phyloP scores from a whole-genome alignment of 2,329 filamentous ascomycete genomes.

The Epicoccum nigrum region DNA sequence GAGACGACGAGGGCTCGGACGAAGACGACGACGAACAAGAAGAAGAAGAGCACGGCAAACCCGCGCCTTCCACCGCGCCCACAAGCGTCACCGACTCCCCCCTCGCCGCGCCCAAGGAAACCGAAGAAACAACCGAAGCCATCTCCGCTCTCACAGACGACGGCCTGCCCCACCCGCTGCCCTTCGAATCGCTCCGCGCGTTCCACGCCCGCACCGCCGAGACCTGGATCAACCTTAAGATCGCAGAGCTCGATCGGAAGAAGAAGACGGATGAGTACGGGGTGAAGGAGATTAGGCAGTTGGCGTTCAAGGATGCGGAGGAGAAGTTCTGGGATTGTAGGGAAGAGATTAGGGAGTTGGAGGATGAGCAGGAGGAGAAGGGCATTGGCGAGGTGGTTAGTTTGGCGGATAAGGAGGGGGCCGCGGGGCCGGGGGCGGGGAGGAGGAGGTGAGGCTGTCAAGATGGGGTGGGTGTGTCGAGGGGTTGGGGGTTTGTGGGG shows the following conservation, averaged over 20 bases:
- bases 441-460: slow-evolving; percentile 40
- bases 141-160: slow-evolving; percentile 71
- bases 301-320: slow-evolving; percentile 88
- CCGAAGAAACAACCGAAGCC: slow-evolving; percentile 55
- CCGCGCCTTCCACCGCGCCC: slow-evolving; percentile 60
- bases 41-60: slow-evolving; percentile 36
- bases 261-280: slow-evolving; percentile 60
- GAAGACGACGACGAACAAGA: slow-evolving; percentile 43
- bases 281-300: slow-evolving; percentile 87
- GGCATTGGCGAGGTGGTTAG: slow-evolving; percentile 95
- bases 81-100: slow-evolving; percentile 48
- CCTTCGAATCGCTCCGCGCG: slow-evolving; percentile 88
- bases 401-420: slow-evolving; percentile 70
- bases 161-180: slow-evolving; percentile 74
- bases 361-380: slow-evolving; percentile 94
- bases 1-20: slow-evolving; percentile 33
- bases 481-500: too few species aligned
- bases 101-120: slow-evolving; percentile 22
- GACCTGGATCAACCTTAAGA: slow-evolving; percentile 87
- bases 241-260: slow-evolving; percentile 68
- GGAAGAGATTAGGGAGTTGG: slow-evolving; percentile 87
- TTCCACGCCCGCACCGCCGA: slow-evolving; percentile 89
- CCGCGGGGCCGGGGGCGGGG: slow-evolving; percentile 43
- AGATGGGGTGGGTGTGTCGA: too few species aligned
- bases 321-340: slow-evolving; percentile 99